A percentile compares a stretch with the other conserved stretches of the same genome.
These are phyloP conservation scores for Sporothrix brasiliensis DNA, from an alignment of 2,329 filamentous ascomycete genomes.

Conservation along the genomic window DNA sequence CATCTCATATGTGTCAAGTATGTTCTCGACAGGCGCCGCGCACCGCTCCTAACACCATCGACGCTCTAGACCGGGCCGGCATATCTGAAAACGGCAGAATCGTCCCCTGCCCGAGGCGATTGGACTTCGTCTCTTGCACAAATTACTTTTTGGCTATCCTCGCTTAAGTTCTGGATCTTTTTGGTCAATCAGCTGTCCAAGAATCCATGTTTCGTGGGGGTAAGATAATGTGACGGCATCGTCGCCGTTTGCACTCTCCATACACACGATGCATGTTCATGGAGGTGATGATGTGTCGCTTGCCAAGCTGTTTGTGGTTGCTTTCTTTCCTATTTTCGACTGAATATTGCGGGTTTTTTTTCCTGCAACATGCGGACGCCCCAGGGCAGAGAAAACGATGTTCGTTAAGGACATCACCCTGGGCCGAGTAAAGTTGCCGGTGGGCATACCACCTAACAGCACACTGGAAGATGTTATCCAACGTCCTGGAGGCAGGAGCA, in stretches of 20 bases:
- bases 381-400: neutral
- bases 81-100: constrained; percentile 1
- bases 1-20: neutral
- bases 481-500: neutral
- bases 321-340: neutral
- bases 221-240: neutral
- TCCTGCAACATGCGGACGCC: neutral
- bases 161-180: neutral
- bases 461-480: neutral
- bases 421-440: no score
- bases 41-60: neutral
- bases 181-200: neutral
- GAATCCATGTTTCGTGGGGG: neutral
- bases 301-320: no score
- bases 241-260: constrained; percentile 10
- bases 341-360: neutral
- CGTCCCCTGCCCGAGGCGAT: neutral
- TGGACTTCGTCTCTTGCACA: neutral
- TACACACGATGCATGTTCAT: neutral
- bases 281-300: constrained; percentile 2
- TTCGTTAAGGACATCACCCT: neutral
- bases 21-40: neutral
- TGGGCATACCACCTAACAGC: neutral
- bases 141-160: neutral
- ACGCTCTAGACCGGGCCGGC: neutral